phyloP scores from a whole-genome alignment of 768 basidiomycete species.

The Boletus vinaceobasis region DNA sequence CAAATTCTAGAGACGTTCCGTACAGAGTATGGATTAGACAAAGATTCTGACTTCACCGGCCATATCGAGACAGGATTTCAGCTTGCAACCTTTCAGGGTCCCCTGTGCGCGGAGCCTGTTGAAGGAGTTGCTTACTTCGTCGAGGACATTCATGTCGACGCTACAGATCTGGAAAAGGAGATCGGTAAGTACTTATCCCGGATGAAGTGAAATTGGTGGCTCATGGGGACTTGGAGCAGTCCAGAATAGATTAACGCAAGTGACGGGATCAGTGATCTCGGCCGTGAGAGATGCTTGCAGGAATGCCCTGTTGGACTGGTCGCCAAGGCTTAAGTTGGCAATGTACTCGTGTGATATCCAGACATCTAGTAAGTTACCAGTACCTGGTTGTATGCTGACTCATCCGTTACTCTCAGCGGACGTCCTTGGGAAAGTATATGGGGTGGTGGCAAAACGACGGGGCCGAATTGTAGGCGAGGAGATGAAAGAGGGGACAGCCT shows the following conservation, averaged over 20 bases:
- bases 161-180: constrained; percentile 57
- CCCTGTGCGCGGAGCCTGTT: constrained; percentile 91
- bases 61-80: constrained; percentile 93
- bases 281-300: constrained; percentile 86
- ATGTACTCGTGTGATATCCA: constrained; percentile 99
- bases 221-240: constrained; percentile 41
- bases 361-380: constrained; percentile 73
- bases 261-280: constrained; percentile 88
- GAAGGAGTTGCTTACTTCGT: constrained; percentile 91
- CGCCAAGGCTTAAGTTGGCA: constrained; percentile 91
- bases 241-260: constrained; percentile 76
- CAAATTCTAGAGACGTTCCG: constrained; percentile 32
- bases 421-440: constrained; percentile 96
- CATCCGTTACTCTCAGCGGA: constrained; percentile 57
- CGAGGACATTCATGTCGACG: constrained; percentile 67
- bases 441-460: constrained; percentile 85
- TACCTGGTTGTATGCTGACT: constrained; percentile 7
- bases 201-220: constrained; percentile 4
- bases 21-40: constrained; percentile 35
- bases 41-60: constrained; percentile 63
- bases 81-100: constrained; percentile 90
- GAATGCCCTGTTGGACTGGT: constrained; percentile 93
- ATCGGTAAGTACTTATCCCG: constrained; percentile 46
- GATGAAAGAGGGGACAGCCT: constrained; percentile 96
- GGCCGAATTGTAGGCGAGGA: constrained; percentile 95